These are phyloP conservation scores for Elasticomyces elasticus DNA, from an alignment of 495 filamentous ascomycete genomes.

Conservation along the genomic window DNA sequence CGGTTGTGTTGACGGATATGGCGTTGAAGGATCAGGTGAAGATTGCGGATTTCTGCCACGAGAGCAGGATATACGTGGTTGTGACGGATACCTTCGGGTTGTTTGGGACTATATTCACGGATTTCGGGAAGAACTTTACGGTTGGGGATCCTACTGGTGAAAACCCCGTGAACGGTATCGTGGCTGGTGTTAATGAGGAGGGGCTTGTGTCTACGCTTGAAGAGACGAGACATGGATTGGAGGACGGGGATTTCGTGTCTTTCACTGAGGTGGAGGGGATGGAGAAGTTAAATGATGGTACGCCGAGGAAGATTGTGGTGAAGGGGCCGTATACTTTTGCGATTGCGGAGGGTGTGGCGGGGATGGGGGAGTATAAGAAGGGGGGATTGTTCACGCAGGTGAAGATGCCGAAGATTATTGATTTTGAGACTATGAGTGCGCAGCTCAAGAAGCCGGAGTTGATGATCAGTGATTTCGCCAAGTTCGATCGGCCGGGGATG, in stretches of 20 bases:
- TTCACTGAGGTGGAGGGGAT: constrained; percentile 91
- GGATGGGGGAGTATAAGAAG: constrained; percentile 69
- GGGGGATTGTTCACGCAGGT: constrained; percentile 89
- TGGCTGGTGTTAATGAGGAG: constrained; percentile 77
- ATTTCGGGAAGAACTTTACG: constrained; percentile 90
- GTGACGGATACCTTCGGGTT: constrained; percentile 82
- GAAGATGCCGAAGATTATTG: constrained; percentile 91
- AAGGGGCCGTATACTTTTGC: constrained; percentile 96
- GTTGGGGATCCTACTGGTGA: constrained; percentile 86
- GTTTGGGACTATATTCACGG: constrained; percentile 93
- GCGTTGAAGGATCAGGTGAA: constrained; percentile 65
- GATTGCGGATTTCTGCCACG: constrained; percentile 86
- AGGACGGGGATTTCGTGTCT: constrained; percentile 93
- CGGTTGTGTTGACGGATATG: constrained; percentile 80
- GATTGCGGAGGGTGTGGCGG: constrained; percentile 88
- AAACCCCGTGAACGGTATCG: constrained; percentile 74
- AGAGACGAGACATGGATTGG: constrained; percentile 88
- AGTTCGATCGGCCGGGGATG: constrained; percentile 87
- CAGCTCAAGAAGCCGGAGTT: constrained; percentile 80
- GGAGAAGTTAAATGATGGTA: constrained; percentile 73
- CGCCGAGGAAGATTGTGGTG: constrained; percentile 80
- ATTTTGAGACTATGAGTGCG: constrained; percentile 69
- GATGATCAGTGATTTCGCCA: constrained; percentile 89
- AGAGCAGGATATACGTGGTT: constrained; percentile 82
- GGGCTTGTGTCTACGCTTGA: constrained; percentile 91